These are phyloP conservation scores for Raffaelea arxii DNA, from an alignment of 2,329 filamentous ascomycete genomes.

Conservation along the genomic window DNA sequence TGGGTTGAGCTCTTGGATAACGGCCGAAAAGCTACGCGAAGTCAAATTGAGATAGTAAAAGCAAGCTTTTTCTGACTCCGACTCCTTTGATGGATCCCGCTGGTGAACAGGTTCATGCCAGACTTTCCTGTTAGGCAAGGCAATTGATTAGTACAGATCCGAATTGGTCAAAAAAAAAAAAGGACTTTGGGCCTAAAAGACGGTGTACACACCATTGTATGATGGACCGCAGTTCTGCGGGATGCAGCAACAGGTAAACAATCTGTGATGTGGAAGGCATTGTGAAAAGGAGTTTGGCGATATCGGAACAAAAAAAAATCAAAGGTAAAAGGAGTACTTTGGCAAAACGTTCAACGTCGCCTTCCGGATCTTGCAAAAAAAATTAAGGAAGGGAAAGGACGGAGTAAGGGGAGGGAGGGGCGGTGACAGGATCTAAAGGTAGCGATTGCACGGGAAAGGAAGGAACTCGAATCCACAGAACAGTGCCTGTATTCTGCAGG, in stretches of 20 bases:
- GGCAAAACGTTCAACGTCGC: too few relatives aligned
- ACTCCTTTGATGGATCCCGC: conserved; percentile 68
- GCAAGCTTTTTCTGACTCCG: conserved; percentile 65
- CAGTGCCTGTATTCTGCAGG: too few relatives aligned
- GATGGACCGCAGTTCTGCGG: conserved; percentile 68
- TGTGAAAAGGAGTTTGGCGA: too few relatives aligned
- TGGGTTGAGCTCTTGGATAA: conserved; percentile 92
- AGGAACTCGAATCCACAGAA: too few relatives aligned
- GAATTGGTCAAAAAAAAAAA: not conserved
- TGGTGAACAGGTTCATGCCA: conserved; percentile 93
- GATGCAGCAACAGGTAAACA: conserved; percentile 66
- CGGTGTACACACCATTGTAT: conserved; percentile 67
- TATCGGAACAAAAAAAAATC: too few relatives aligned
- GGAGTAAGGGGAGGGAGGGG: too few relatives aligned
- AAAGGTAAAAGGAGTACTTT: too few relatives aligned
- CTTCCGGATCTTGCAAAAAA: too few relatives aligned
- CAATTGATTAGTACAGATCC: not conserved
- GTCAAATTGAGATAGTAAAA: conserved; percentile 80
- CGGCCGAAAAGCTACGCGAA: conserved; percentile 83
- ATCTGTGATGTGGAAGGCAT: conserved; percentile 46
- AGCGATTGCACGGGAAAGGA: too few relatives aligned
- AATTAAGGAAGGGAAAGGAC: too few relatives aligned
- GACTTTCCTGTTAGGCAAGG: conserved; percentile 59
- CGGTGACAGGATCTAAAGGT: too few relatives aligned
- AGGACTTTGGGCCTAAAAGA: not conserved